Conservation (phyloP, 139 green algal species). For the Micractinium conductrix region DNA sequence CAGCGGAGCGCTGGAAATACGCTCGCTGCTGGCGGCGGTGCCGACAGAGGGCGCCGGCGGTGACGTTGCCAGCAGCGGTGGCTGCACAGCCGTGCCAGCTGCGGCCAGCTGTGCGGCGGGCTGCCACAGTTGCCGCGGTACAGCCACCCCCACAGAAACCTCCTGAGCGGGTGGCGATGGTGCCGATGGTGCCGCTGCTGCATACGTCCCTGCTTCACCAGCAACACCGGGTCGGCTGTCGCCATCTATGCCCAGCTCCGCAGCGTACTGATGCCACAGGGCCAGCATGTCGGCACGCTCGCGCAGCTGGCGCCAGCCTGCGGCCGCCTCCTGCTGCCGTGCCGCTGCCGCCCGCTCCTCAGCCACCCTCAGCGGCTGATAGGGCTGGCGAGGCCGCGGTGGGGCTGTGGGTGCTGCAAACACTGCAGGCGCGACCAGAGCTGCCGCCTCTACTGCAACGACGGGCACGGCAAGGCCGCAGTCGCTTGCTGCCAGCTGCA, state of each 20-base stretch:
- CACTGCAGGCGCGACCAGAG: no score
- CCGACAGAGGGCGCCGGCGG: not conserved
- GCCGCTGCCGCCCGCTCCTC: not conserved
- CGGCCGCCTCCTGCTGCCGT: not conserved
- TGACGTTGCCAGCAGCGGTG: not conserved
- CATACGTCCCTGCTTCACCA: not conserved
- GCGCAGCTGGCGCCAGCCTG: conserved; percentile 11
- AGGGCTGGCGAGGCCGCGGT: not conserved
- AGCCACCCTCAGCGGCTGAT: not conserved
- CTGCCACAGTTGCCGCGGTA: not conserved
- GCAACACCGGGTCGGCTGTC: no score
- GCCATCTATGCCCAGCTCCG: not conserved
- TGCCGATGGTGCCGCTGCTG: not conserved
- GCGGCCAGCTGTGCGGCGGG: not conserved
- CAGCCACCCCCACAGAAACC: not conserved
- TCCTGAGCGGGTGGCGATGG: not conserved
- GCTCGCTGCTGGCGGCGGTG: not conserved
- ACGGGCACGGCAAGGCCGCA: no score
- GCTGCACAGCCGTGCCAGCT: no score
- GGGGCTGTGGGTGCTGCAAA: not conserved
- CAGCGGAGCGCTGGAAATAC: no score
- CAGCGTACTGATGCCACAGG: conserved; percentile 22
- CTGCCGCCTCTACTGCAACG: no score
- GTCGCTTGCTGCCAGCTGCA: no score
- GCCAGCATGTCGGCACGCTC: conserved; percentile 16